phyloP scores from a whole-genome alignment of 495 filamentous ascomycete genomes.

The Umbilicaria muhlenbergii region DNA sequence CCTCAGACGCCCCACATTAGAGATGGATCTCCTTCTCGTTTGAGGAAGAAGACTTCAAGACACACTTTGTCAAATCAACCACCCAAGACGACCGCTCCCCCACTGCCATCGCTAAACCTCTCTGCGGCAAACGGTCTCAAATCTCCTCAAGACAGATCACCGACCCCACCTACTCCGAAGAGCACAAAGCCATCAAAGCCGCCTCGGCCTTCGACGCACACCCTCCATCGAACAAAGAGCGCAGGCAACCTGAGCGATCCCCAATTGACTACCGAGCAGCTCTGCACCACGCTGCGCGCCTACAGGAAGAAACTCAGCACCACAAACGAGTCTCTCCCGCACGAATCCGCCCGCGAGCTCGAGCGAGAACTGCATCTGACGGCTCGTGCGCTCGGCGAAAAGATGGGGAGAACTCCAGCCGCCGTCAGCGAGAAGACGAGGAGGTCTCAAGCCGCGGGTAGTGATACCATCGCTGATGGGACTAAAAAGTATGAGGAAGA shows the following conservation, averaged over 20 bases:
- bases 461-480: constrained; percentile 42
- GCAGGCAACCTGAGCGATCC: constrained; percentile 30
- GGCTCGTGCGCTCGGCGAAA: constrained; percentile 47
- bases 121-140: constrained; percentile 15
- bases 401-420: neutral
- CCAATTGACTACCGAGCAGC: constrained; percentile 61
- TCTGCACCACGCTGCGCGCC: constrained; percentile 60
- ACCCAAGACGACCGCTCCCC: constrained; percentile 12
- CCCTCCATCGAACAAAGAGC: constrained; percentile 37
- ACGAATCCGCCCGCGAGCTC: constrained; percentile 54
- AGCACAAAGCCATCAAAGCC: constrained; percentile 12
- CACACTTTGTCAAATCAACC: constrained; percentile 12
- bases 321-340: constrained; percentile 36
- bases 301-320: constrained; percentile 71
- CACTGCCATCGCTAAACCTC: constrained; percentile 22
- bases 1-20: constrained; percentile 36
- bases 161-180: constrained; percentile 29
- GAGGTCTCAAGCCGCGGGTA: constrained; percentile 15
- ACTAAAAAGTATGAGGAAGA: constrained; percentile 46
- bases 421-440: constrained; percentile 22
- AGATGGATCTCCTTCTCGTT: constrained; percentile 47
- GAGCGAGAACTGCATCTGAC: constrained; percentile 70
- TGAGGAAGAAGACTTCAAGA: constrained; percentile 38
- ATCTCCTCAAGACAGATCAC: constrained; percentile 23
- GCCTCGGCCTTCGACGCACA: constrained; percentile 44